phyloP scores from a whole-genome alignment of 345 rosid species.

The Aegle marmelos region DNA sequence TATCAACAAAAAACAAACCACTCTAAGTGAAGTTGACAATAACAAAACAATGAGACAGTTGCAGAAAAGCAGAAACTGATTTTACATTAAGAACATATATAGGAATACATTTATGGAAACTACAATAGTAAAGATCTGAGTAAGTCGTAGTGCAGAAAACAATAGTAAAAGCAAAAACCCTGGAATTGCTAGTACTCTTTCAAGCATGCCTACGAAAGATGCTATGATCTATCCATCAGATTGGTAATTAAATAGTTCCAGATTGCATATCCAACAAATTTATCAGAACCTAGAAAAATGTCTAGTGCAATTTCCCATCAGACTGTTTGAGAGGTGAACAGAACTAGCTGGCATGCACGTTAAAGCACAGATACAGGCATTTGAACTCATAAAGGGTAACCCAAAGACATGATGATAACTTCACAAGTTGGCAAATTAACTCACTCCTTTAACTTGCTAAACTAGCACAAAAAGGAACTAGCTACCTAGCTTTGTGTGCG shows the following conservation, averaged over 20 bases:
- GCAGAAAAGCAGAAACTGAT: neutral
- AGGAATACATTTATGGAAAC: neutral
- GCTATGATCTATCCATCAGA: constrained; percentile 2
- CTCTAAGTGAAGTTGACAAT: neutral
- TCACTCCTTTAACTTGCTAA: neutral
- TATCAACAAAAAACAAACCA: neutral
- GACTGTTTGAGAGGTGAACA: neutral
- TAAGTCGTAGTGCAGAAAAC: neutral
- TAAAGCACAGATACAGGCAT: neutral
- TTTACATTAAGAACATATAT: neutral
- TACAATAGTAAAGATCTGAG: neutral
- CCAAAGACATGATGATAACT: neutral
- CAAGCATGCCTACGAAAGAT: neutral
- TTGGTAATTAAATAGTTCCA: neutral
- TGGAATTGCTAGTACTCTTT: neutral
- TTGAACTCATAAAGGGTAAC: neutral
- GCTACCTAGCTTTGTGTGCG: neutral
- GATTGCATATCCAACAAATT: neutral
- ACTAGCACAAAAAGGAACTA: neutral
- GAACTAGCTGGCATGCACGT: neutral
- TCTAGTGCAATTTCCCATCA: neutral
- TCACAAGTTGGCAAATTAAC: constrained; percentile 3
- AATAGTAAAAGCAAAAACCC: neutral
- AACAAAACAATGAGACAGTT: neutral
- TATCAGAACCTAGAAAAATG: neutral